Evolutionary conservation across 495 filamentous ascomycete species (phyloP), one percentile per base, ranked within the genome.

Genomic region (Aspergillus nidulans): DNA sequence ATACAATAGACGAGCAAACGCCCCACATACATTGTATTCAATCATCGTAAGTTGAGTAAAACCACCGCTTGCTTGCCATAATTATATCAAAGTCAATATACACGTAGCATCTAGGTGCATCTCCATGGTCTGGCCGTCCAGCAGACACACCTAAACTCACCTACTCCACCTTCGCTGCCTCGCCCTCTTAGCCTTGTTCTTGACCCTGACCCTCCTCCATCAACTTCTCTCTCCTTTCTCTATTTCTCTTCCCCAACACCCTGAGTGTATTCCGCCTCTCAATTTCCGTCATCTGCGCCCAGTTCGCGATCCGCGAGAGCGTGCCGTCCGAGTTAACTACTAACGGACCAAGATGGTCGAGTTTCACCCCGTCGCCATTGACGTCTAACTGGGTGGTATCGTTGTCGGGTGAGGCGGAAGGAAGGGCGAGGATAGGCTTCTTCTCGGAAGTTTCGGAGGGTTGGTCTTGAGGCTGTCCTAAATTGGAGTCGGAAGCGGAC

Each of bases 281-380:
- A 21, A 81, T 76, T 16, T 80, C 83, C 12, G 77, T 71, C 85
- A 89, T 86, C 59, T 83, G 70, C 25, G 66, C 71, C 85, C 85
- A 89, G 69, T 89, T 89, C 52, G 76, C 61, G 55, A 89, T 85
- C 18, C 83, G 79, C 59, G 81, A 80, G 30, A 87, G 63, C 18
- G 81, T 80, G 13, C 85, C 85, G 67, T 89, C 84, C 34, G 72
- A 63, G 59, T 84, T 84, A n/a, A 89, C 81, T 1, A 89, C 82
- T 67, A 87, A 77, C 3, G 85, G 85, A 0, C 85, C 85, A 0
- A 89, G 65, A 50, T 80, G 74, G 62, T 85, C 82, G 0, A 86
- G 67, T 15, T 70, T 75, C 2, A 84, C 71, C 18, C 69, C 68
- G 42, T 66, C 70, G 5, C 74, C 73, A 42, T 76, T 73, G 1